These are phyloP conservation scores for Salisapilia sapeloensis DNA, from an alignment of 352 stramenopile genomes.

Conservation along the genomic window DNA sequence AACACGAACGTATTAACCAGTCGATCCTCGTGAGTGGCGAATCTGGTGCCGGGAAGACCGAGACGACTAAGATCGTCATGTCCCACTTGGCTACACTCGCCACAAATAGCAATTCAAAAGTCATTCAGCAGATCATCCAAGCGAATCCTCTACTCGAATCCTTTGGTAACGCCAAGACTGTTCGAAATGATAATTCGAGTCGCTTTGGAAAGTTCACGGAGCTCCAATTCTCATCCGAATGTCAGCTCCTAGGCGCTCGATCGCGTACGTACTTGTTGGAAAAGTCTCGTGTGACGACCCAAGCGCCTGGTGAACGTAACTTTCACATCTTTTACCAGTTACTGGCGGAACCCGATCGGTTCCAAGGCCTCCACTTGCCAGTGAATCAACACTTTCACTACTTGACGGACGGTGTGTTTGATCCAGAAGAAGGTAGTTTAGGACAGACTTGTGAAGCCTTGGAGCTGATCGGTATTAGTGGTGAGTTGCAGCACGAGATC, in stretches of 20 bases:
- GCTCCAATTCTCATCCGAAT: conserved; percentile 59
- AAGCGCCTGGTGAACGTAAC: conserved; percentile 77
- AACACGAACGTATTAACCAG: conserved; percentile 70
- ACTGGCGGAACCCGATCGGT: conserved; percentile 30
- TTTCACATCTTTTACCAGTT: conserved; percentile 93
- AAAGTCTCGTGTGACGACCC: conserved; percentile 82
- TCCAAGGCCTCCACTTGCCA: conserved; percentile 36
- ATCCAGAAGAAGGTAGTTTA: conserved; percentile 36
- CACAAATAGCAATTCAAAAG: conserved; percentile 64
- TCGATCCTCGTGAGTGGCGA: conserved; percentile 92
- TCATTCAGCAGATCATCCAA: conserved; percentile 93
- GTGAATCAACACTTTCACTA: conserved; percentile 45
- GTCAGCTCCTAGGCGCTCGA: conserved; percentile 55
- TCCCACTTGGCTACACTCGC: conserved; percentile 80
- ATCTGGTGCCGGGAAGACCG: conserved; percentile 91
- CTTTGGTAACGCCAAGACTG: conserved; percentile 77
- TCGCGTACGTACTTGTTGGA: conserved; percentile 86
- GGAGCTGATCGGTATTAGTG: conserved; percentile 75
- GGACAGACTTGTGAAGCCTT: conserved; percentile 71
- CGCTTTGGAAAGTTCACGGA: conserved; percentile 81
- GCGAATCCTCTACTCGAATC: conserved; percentile 77
- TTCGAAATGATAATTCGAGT: conserved; percentile 76
- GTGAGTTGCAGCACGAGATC: conserved; percentile 72
- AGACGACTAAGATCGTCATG: conserved; percentile 95
- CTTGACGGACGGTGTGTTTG: conserved; percentile 23